A percentile compares a stretch with the other conserved stretches of the same genome.
Conservation (phyloP, 768 basidiomycete species). For the Candolleomyces aberdarensis region DNA sequence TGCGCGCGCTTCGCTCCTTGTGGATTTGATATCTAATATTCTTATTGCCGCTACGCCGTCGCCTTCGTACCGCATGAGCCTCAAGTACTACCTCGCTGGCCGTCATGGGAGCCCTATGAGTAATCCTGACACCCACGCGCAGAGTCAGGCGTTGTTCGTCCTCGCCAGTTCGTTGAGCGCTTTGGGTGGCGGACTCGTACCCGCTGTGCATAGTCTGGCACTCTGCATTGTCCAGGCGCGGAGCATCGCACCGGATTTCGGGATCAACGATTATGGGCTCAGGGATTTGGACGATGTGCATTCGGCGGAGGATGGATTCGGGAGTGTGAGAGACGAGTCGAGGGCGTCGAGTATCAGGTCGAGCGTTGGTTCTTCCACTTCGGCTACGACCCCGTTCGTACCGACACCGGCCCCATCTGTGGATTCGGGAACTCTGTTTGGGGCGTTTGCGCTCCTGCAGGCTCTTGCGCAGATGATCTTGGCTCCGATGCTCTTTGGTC, state of each 20-base stretch:
- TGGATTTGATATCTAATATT: constrained; percentile 64
- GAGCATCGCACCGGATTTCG: constrained; percentile 23
- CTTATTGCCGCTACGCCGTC: constrained; percentile 55
- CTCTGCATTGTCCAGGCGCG: constrained; percentile 56
- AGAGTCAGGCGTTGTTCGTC: constrained; percentile 55
- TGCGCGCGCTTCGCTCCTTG: constrained; percentile 54
- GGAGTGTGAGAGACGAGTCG: background rate
- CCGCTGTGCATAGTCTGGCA: constrained; percentile 72
- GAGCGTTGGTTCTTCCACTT: background rate
- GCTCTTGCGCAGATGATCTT: constrained; percentile 66
- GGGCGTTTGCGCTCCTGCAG: constrained; percentile 69
- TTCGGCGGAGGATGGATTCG: constrained; percentile 9
- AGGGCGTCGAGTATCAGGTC: background rate
- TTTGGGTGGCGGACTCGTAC: constrained; percentile 64
- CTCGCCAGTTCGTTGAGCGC: constrained; percentile 55
- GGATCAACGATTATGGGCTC: constrained; percentile 14
- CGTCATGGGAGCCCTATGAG: background rate
- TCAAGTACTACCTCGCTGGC: background rate
- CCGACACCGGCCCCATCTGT: background rate
- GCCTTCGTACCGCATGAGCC: constrained; percentile 28
- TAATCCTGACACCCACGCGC: constrained; percentile 8
- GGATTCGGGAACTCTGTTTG: constrained; percentile 57
- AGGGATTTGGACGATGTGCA: constrained; percentile 14
- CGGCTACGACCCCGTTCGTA: constrained; percentile 7
- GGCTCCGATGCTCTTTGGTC: constrained; percentile 71